phyloP scores from a whole-genome alignment of 768 basidiomycete genomes.

The Termitomyces sp. region DNA sequence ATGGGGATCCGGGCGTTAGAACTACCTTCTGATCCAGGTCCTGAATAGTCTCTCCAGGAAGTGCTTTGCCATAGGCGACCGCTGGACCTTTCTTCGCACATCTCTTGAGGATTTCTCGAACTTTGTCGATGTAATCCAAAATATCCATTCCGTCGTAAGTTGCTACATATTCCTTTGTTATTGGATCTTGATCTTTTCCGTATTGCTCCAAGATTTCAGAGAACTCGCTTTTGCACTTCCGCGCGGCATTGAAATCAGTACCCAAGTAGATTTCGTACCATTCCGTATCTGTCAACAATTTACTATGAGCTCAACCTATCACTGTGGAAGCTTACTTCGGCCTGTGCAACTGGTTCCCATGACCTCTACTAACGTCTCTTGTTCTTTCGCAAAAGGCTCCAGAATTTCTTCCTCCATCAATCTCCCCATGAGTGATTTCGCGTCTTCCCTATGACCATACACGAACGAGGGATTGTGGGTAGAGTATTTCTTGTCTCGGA shows the following conservation, averaged over 20 bases:
- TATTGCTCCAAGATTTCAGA: background rate
- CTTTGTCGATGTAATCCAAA: background rate
- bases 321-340: background rate
- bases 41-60: background rate
- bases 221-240: background rate
- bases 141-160: background rate
- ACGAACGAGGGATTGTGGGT: background rate
- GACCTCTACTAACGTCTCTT: background rate
- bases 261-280: slow-evolving; percentile 1
- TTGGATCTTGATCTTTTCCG: background rate
- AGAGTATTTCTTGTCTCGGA: background rate
- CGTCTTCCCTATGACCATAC: background rate
- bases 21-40: too few relatives aligned
- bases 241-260: background rate
- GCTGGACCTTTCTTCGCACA: background rate
- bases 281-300: background rate
- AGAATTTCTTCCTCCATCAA: background rate
- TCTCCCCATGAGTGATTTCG: background rate
- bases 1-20: too few relatives aligned
- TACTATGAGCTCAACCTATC: background rate
- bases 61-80: background rate
- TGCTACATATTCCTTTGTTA: background rate
- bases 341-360: background rate
- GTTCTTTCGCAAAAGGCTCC: background rate
- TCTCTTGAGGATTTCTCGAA: background rate